Conservation (phyloP, 768 basidiomycete species). For the Podaxis sp. region DNA sequence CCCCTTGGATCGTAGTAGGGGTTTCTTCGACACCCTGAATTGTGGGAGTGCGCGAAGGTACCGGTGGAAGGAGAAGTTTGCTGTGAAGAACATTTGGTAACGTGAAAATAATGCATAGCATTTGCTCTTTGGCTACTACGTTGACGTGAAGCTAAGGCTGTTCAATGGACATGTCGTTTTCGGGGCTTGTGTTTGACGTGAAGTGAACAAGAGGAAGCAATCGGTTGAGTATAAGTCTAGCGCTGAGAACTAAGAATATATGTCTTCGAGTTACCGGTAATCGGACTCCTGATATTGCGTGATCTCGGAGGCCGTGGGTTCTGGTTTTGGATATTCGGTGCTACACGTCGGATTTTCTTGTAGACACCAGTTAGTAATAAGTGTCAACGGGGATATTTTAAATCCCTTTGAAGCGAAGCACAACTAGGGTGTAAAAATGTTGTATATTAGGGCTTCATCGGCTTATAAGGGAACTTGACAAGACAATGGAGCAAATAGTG, state of each 20-base stretch:
- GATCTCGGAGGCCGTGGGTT: not conserved
- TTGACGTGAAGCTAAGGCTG: not conserved
- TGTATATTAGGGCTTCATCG: too few species aligned
- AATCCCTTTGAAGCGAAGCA: too few species aligned
- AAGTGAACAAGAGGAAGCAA: not conserved
- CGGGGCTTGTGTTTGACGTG: not conserved
- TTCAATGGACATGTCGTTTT: not conserved
- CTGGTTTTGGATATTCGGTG: not conserved
- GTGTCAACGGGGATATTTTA: too few species aligned
- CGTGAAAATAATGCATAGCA: not conserved
- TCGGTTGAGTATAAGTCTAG: not conserved
- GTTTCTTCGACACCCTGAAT: not conserved
- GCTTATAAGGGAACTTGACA: too few species aligned
- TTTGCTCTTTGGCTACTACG: not conserved
- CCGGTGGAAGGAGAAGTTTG: not conserved
- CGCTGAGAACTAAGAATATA: not conserved
- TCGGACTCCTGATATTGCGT: not conserved
- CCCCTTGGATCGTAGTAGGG: not conserved
- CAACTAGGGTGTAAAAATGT: too few species aligned
- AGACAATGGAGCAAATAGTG: too few species aligned
- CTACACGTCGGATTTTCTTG: too few species aligned
- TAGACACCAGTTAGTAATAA: too few species aligned
- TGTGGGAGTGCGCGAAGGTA: not conserved
- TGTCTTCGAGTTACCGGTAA: not conserved
- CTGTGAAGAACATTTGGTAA: not conserved